Evolutionary conservation across 768 basidiomycete genomes (phyloP).

Genomic region (Pleurotus eryngii): DNA sequence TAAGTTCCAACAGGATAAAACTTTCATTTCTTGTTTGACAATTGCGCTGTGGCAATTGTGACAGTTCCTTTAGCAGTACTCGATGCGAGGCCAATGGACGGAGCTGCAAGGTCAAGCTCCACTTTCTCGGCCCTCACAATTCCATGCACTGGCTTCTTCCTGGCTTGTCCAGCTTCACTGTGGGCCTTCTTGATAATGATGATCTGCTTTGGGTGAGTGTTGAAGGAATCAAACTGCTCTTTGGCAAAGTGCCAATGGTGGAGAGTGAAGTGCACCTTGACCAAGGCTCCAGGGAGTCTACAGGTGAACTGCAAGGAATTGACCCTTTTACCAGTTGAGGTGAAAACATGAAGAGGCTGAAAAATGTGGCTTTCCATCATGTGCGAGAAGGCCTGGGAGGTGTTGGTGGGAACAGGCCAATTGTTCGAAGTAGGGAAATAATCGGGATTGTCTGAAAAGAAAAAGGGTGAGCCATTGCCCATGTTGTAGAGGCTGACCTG

Average conservation of each 20-base stretch:
- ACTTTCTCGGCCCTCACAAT: too few relatives aligned
- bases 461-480: background rate
- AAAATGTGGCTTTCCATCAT: background rate
- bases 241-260: background rate
- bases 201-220: too few relatives aligned
- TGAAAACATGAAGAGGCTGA: background rate
- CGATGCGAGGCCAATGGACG: too few relatives aligned
- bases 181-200: background rate
- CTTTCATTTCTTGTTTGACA: too few relatives aligned
- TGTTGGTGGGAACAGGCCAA: background rate
- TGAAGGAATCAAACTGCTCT: too few relatives aligned
- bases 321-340: background rate
- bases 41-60: too few relatives aligned
- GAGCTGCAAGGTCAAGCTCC: too few relatives aligned
- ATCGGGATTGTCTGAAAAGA: background rate
- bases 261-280: background rate
- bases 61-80: too few relatives aligned
- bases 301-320: background rate
- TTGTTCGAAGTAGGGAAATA: background rate
- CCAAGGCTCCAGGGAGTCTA: background rate
- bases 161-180: too few relatives aligned
- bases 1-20: too few relatives aligned
- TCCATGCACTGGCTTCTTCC: too few relatives aligned
- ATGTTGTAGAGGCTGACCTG: too few relatives aligned
- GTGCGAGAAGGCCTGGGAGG: background rate